phyloP scores from a whole-genome alignment of 2,329 filamentous ascomycete genomes.

The Colletotrichum cuscutae region DNA sequence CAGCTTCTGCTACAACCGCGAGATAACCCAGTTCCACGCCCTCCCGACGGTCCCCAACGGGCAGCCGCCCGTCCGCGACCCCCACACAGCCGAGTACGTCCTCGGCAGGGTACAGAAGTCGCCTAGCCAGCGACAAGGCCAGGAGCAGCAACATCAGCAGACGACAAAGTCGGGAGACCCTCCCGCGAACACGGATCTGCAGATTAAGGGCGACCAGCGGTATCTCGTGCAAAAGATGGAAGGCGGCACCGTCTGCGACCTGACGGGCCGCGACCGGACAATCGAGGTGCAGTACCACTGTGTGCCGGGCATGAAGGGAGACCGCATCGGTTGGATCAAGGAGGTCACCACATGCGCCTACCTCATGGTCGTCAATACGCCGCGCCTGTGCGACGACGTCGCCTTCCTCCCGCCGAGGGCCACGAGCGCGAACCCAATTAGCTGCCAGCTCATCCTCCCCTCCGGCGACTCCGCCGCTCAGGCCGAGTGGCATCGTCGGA shows the following conservation, averaged over 20 bases:
- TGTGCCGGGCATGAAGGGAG: slow-evolving; percentile 75
- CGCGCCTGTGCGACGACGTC: slow-evolving; percentile 85
- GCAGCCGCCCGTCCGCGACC: slow-evolving; percentile 81
- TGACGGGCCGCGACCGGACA: slow-evolving; percentile 83
- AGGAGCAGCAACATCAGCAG: slow-evolving; percentile 25
- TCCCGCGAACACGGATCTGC: slow-evolving; percentile 70
- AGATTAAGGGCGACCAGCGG: slow-evolving; percentile 83
- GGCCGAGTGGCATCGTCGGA: slow-evolving; percentile 43
- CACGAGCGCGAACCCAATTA: slow-evolving; percentile 79
- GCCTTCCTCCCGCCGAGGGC: slow-evolving; percentile 86
- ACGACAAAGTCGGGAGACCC: slow-evolving; percentile 20
- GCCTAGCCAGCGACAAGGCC: slow-evolving; percentile 33
- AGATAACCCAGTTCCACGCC: slow-evolving; percentile 92
- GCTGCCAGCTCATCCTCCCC: slow-evolving; percentile 76
- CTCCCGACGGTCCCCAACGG: slow-evolving; percentile 74
- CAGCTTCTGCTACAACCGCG: slow-evolving; percentile 89
- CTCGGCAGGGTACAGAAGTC: slow-evolving; percentile 69
- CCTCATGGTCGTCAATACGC: slow-evolving; percentile 92
- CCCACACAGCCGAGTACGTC: slow-evolving; percentile 78
- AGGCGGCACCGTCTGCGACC: slow-evolving; percentile 84
- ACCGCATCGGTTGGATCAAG: slow-evolving; percentile 92
- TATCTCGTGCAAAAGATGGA: slow-evolving; percentile 87
- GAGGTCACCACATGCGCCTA: slow-evolving; percentile 92
- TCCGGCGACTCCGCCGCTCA: slow-evolving; percentile 56
- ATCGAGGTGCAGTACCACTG: slow-evolving; percentile 88